Percentiles rank a stretch among this genome's conserved stretches.
Evolutionary conservation across 2,329 filamentous ascomycete genomes (phyloP).

Genomic region (Dactylellina drechsleri): DNA sequence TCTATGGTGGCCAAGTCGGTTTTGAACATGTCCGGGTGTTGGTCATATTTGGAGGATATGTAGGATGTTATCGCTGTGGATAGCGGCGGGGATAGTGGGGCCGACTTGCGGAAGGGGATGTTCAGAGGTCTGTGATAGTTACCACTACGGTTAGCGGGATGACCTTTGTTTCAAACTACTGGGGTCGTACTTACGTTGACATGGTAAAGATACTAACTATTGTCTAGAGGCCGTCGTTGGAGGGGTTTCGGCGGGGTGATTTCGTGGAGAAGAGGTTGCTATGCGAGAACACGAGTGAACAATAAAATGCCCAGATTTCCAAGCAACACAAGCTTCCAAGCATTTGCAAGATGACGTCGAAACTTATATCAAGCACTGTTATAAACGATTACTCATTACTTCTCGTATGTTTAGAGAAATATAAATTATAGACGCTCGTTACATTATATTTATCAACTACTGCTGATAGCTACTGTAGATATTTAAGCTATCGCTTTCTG

Average conservation of each 20-base stretch:
- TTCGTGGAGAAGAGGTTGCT: slow-evolving; percentile 3
- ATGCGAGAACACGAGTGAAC: neutral
- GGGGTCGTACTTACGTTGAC: slow-evolving; percentile 37
- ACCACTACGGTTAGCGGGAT: neutral
- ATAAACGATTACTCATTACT: neutral
- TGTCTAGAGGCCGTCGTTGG: slow-evolving; percentile 2
- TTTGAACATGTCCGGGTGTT: slow-evolving; percentile 96
- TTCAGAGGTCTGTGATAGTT: slow-evolving; percentile 66
- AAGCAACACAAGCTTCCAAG: slow-evolving; percentile 35
- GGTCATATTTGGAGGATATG: slow-evolving; percentile 98
- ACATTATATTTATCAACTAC: no score
- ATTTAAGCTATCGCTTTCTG: slow-evolving; percentile 21
- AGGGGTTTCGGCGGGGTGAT: neutral
- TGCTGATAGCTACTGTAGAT: no score
- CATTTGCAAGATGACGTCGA: slow-evolving; percentile 29
- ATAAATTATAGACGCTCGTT: no score
- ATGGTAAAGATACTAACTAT: slow-evolving; percentile 13
- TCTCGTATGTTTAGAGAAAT: no score
- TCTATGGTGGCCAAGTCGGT: slow-evolving; percentile 89
- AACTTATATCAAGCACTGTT: neutral
- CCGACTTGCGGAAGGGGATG: slow-evolving; percentile 87
- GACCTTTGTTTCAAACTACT: neutral
- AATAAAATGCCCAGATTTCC: slow-evolving; percentile 11
- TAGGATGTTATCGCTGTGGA: slow-evolving; percentile 88
- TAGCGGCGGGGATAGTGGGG: slow-evolving; percentile 73